phyloP scores from a whole-genome alignment of 441 rosid genomes.

The Adansonia rubrostipa region DNA sequence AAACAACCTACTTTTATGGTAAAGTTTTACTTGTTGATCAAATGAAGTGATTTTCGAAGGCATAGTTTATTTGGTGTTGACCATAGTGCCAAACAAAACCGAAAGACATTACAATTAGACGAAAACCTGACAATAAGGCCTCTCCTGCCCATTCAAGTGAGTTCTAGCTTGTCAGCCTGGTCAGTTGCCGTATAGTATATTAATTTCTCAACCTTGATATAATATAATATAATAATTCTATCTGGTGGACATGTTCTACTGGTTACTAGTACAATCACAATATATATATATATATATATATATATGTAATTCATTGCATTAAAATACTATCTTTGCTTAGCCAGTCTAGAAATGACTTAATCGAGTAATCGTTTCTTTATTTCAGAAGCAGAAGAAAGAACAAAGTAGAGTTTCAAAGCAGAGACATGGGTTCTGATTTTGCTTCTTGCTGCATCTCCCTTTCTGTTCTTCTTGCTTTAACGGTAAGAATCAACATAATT shows the following conservation, averaged over 20 bases:
- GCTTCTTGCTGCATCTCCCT: background rate
- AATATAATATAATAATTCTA: background rate
- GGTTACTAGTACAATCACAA: background rate
- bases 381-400: background rate
- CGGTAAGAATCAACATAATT: background rate
- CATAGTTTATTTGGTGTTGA: background rate
- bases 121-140: background rate
- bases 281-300: too few species aligned
- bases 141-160: too few species aligned
- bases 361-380: background rate
- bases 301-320: background rate
- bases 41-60: background rate
- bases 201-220: background rate
- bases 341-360: background rate
- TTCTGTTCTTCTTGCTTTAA: background rate
- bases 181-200: background rate
- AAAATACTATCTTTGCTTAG: background rate
- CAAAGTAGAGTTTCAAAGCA: background rate
- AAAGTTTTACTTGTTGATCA: background rate
- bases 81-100: background rate
- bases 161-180: background rate
- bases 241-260: background rate
- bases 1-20: background rate
- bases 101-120: background rate
- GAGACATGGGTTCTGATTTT: slow-evolving; percentile 11